Conservation (phyloP, 2,329 filamentous ascomycete species). For the Pleurostoma richardsiae region DNA sequence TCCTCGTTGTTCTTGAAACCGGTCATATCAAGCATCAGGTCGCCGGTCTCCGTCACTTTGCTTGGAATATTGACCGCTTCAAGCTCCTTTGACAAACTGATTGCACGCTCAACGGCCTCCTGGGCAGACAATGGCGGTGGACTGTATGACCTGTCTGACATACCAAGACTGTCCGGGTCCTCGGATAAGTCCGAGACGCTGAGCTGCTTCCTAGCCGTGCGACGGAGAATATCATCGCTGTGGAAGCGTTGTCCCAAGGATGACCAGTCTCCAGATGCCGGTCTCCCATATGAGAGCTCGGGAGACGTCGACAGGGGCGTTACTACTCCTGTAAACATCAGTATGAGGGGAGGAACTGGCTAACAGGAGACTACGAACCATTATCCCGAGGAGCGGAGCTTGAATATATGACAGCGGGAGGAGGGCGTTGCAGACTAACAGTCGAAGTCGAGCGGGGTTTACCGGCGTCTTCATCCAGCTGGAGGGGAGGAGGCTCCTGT, state of each 20-base stretch:
- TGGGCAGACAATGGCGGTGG: constrained; percentile 66
- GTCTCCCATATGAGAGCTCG: constrained; percentile 38
- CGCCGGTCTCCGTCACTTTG: constrained; percentile 85
- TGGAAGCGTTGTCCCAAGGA: constrained; percentile 36
- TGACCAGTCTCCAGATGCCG: constrained; percentile 47
- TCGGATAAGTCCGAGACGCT: constrained; percentile 28
- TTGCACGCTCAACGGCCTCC: constrained; percentile 79
- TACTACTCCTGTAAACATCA: constrained; percentile 32
- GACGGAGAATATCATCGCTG: constrained; percentile 50
- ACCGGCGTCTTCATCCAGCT: constrained; percentile 48
- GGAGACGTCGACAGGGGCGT: constrained; percentile 52
- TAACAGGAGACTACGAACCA: constrained; percentile 16
- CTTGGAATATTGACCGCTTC: constrained; percentile 89
- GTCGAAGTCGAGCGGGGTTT: constrained; percentile 26
- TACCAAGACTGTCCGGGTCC: constrained; percentile 27
- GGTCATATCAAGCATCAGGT: constrained; percentile 97
- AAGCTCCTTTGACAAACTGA: constrained; percentile 79
- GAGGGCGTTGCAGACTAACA: constrained; percentile 33
- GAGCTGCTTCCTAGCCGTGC: constrained; percentile 31
- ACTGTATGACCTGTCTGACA: constrained; percentile 63
- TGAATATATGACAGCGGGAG: constrained; percentile 35
- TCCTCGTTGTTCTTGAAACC: constrained; percentile 94
- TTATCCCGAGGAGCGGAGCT: constrained; percentile 23
- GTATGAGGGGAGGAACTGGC: too few species aligned
- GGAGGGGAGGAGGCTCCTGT: constrained; percentile 65